Evolutionary conservation across 179 eudicot genomes (phyloP), one percentile per base, ranked within the genome.

Genomic region (Silene noctiflora): DNA sequence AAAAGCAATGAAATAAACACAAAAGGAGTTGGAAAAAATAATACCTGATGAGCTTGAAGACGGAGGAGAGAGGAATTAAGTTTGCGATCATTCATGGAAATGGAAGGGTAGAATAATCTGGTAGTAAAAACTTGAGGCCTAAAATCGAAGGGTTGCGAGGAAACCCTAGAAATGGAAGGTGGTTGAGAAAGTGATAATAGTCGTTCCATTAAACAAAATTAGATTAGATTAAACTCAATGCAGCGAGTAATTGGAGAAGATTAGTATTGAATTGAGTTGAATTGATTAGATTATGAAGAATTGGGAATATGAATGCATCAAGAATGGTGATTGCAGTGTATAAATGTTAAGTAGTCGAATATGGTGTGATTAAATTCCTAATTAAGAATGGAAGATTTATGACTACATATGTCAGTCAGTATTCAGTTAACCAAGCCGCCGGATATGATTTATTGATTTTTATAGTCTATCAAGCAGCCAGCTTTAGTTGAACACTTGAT

Each of bases 91-190:
- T 71, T 63, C 76, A 78, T 81, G 0, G 64, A 78, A 70, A 81
- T 25, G 35, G 53, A 20, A 64, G 29, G 20, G 1, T 39, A 39
- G 74, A 68, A 8, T 24, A 78, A 74, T 44, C 19, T 21, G 22
- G 6, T 29, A 58, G 39, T 42, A 51, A 24, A 19, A n/a, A 81
- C 60, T 22, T 60, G 75, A 8, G 80, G 64, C 24, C 35, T 73
- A 16, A 14, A 77, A 68, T 77, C 78, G n/a, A 29, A 60, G 75
- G 65, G 25, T 51, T 73, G 69, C 16, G 29, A 31, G 14, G 78
- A 81, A 81, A 81, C 81, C 84, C 84, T 77, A 77, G 67, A 58
- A 56, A 31, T 53, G 7, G 39, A 12, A 22, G 62, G 11, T 53
- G 61, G 1, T 71, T 71, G 61, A 2, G 61, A 4, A 12, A 71